Percentiles rank a stretch among this genome's conserved stretches.
Evolutionary conservation across 164 flowering plant genomes (phyloP).

Genomic region (Aristolochia californica): DNA sequence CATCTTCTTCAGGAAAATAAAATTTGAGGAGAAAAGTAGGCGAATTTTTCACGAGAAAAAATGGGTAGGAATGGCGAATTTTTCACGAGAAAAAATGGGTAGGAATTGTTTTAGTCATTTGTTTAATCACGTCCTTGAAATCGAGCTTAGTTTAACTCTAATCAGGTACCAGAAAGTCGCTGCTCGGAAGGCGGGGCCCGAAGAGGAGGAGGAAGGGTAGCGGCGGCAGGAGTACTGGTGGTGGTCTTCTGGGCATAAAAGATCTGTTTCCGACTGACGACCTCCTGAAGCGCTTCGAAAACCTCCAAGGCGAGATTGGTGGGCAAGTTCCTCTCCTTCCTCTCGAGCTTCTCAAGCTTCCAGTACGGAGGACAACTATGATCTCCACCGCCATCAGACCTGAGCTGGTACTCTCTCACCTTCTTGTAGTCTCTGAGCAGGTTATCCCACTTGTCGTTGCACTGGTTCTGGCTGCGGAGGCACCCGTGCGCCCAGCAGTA

Average conservation of each 20-base stretch:
- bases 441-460: constrained; percentile 44
- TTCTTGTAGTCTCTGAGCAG: constrained; percentile 37
- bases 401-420: constrained; percentile 25
- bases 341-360: constrained; percentile 28
- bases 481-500: constrained; percentile 34
- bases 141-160: too few relatives aligned
- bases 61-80: too few relatives aligned
- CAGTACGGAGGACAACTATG: constrained; percentile 16
- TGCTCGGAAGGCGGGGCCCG: background rate
- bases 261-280: constrained; percentile 10
- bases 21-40: too few relatives aligned
- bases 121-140: too few relatives aligned
- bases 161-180: background rate
- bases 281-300: constrained; percentile 24
- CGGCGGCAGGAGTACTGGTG: background rate
- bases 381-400: background rate
- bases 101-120: too few relatives aligned
- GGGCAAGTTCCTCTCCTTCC: constrained; percentile 27
- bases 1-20: too few relatives aligned
- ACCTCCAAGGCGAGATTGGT: constrained; percentile 24
- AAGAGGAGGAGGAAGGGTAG: background rate
- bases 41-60: too few relatives aligned
- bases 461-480: constrained; percentile 34
- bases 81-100: too few relatives aligned
- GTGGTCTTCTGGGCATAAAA: background rate